phyloP scores from a whole-genome alignment of 2,329 filamentous ascomycete species.

The Zymoseptoria tritici region DNA sequence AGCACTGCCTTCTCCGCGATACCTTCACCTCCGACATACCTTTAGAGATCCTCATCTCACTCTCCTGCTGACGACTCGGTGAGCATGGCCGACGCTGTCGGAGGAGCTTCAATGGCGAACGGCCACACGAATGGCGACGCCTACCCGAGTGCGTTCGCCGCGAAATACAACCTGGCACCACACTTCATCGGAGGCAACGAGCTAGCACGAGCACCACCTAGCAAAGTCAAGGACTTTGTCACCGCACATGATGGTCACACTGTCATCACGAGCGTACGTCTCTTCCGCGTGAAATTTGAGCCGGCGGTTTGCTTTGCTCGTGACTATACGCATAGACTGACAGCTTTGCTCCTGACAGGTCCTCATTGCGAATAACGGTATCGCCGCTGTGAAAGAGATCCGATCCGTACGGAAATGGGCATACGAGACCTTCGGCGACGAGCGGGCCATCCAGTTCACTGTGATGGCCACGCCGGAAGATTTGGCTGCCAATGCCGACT shows the following conservation, averaged over 20 bases:
- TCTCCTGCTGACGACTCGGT: constrained; percentile 23
- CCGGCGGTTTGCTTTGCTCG: neutral
- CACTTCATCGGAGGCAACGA: constrained; percentile 97
- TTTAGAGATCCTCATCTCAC: constrained; percentile 8
- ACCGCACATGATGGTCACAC: constrained; percentile 85
- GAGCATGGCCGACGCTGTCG: constrained; percentile 35
- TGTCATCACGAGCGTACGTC: constrained; percentile 89
- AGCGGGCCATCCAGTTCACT: constrained; percentile 96
- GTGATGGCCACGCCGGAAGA: constrained; percentile 99
- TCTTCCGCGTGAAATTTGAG: neutral
- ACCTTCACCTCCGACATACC: constrained; percentile 7
- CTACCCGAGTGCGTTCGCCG: constrained; percentile 59
- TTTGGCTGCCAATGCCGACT: constrained; percentile 94
- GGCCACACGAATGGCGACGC: constrained; percentile 40
- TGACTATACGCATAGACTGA: constrained; percentile 8
- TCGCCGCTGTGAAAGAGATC: constrained; percentile 98
- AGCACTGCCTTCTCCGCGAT: neutral
- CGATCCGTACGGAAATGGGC: constrained; percentile 99
- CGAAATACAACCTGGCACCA: constrained; percentile 73
- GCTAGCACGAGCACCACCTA: constrained; percentile 69
- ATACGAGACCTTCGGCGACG: constrained; percentile 98
- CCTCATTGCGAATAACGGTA: constrained; percentile 98
- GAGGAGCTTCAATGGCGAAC: constrained; percentile 30
- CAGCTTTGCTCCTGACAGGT: constrained; percentile 51
- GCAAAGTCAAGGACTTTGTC: constrained; percentile 95